These are phyloP conservation scores for Primulina huaijiensis DNA, from an alignment of 257 asterid species.

Conservation along the genomic window DNA sequence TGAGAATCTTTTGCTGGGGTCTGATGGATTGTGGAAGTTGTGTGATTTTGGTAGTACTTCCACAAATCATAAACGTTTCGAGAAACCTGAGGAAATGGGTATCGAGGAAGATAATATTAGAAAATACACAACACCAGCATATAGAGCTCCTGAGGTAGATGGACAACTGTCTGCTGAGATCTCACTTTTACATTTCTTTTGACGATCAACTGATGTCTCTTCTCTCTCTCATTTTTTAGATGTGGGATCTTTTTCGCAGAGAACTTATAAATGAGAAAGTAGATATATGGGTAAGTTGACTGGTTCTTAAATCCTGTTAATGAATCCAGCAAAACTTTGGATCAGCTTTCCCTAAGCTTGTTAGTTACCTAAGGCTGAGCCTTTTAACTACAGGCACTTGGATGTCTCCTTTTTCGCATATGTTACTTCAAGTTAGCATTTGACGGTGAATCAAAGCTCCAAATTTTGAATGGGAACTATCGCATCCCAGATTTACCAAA, in stretches of 20 bases:
- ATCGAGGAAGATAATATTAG: slow-evolving; percentile 95
- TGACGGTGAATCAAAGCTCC: slow-evolving; percentile 99
- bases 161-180: slow-evolving; percentile 32
- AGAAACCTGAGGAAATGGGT: slow-evolving; percentile 98
- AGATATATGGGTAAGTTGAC: slow-evolving; percentile 90
- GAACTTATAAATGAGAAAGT: slow-evolving; percentile 90
- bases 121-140: slow-evolving; percentile 97
- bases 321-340: slow-evolving; percentile 8
- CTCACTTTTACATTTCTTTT: slow-evolving; percentile 30
- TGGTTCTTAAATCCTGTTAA: slow-evolving; percentile 12
- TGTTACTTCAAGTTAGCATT: slow-evolving; percentile 92
- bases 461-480: slow-evolving; percentile 87
- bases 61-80: slow-evolving; percentile 94
- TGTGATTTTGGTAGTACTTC: slow-evolving; percentile 96
- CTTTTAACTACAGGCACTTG: slow-evolving; percentile 72
- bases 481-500: slow-evolving; percentile 91
- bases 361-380: slow-evolving; percentile 18
- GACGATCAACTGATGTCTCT: slow-evolving; percentile 41
- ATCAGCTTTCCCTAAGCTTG: slow-evolving; percentile 10
- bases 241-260: slow-evolving; percentile 95
- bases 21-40: slow-evolving; percentile 94
- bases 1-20: slow-evolving; percentile 89
- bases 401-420: slow-evolving; percentile 92
- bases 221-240: slow-evolving; percentile 56
- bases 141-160: slow-evolving; percentile 98